These are phyloP conservation scores for Emergomyces africanus DNA, from an alignment of 2,329 filamentous ascomycete genomes.

Conservation along the genomic window DNA sequence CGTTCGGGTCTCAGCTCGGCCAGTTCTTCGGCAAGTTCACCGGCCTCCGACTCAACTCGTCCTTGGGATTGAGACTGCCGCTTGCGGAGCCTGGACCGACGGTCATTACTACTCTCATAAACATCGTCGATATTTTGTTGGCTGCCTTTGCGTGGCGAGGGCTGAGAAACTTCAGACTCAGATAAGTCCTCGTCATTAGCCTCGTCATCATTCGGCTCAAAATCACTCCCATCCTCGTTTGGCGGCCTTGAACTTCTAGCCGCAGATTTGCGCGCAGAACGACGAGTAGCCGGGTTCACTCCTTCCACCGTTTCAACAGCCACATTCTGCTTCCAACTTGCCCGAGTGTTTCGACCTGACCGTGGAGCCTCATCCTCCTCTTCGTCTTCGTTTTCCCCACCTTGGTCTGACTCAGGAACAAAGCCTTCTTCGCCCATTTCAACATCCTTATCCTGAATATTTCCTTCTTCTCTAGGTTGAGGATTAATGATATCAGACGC, in stretches of 20 bases:
- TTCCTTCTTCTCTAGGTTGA: conserved; percentile 8
- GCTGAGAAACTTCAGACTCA: conserved; percentile 37
- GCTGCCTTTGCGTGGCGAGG: conserved; percentile 28
- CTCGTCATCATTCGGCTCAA: conserved; percentile 44
- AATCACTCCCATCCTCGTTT: conserved; percentile 48
- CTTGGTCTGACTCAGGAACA: conserved; percentile 31
- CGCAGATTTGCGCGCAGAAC: conserved; percentile 28
- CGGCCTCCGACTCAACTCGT: conserved; percentile 37
- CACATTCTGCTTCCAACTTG: conserved; percentile 14
- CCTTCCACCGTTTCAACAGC: conserved; percentile 20
- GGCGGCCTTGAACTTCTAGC: conserved; percentile 32
- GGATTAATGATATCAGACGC: conserved; percentile 6
- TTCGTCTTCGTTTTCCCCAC: conserved; percentile 34
- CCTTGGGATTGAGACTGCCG: conserved; percentile 35
- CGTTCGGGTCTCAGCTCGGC: conserved; percentile 38
- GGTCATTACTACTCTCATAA: conserved; percentile 34
- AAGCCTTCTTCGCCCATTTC: conserved; percentile 26
- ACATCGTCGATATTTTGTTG: conserved; percentile 33
- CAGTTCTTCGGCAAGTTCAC: conserved; percentile 47
- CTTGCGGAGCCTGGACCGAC: conserved; percentile 41
- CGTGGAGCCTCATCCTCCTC: conserved; percentile 40
- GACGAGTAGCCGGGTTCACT: conserved; percentile 21
- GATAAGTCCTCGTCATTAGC: conserved; percentile 39
- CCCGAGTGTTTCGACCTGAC: conserved; percentile 27
- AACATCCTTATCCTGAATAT: conserved; percentile 19